These are phyloP conservation scores for Auriscalpium orientale DNA, from an alignment of 768 basidiomycete species.

Conservation along the genomic window DNA sequence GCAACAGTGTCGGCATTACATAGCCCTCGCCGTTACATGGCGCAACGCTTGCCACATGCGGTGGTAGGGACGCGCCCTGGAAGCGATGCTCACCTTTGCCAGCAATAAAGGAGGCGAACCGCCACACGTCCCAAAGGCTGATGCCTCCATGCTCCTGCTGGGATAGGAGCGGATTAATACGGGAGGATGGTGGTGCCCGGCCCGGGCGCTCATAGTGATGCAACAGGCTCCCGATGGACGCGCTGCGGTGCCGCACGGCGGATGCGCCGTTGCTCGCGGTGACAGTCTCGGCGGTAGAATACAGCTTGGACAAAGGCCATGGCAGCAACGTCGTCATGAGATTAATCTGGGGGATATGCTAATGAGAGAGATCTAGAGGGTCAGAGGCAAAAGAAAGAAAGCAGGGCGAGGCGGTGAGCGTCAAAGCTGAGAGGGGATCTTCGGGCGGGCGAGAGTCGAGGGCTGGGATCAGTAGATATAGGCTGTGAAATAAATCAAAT, in stretches of 20 bases:
- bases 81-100: slow-evolving; percentile 9
- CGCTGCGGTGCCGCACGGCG: neutral
- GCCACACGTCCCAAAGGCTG: slow-evolving; percentile 65
- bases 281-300: neutral
- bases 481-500: no score
- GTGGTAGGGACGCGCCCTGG: neutral
- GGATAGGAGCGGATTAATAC: slow-evolving; percentile 63
- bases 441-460: no score
- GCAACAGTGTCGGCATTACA: no score
- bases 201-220: slow-evolving; percentile 59
- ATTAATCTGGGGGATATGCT: no score
- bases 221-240: slow-evolving; percentile 10
- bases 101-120: slow-evolving; percentile 45
- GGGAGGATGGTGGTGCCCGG: slow-evolving; percentile 63
- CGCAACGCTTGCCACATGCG: no score
- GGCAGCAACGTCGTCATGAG: slow-evolving; percentile 11
- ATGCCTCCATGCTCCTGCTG: slow-evolving; percentile 46
- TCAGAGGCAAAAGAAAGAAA: no score
- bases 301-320: slow-evolving; percentile 20
- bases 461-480: no score
- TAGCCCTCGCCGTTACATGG: no score
- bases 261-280: neutral
- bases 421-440: no score
- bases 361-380: no score
- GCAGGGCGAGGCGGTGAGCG: no score